phyloP scores from a whole-genome alignment of 2,329 filamentous ascomycete genomes.

The Botrytis elliptica region DNA sequence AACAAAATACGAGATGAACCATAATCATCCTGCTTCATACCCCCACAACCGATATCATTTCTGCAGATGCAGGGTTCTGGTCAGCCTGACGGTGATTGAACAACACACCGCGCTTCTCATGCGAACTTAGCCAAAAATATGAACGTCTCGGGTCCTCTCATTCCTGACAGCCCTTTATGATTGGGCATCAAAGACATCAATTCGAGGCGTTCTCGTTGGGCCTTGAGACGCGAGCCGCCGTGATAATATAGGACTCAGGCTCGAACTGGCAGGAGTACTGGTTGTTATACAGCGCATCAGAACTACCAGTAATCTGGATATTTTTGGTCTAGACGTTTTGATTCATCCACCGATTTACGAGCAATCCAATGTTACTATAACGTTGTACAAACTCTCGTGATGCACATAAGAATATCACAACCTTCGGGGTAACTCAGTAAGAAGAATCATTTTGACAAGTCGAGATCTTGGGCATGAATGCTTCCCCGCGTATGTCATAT shows the following conservation, averaged over 20 bases:
- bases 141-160: conserved; percentile 25
- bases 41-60: conserved; percentile 27
- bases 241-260: conserved; percentile 24
- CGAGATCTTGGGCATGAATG: conserved; percentile 31
- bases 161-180: conserved; percentile 32
- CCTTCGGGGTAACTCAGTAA: conserved; percentile 21
- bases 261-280: conserved; percentile 27
- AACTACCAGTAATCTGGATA: conserved; percentile 37
- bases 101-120: conserved; percentile 36
- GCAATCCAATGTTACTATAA: conserved; percentile 27
- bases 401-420: conserved; percentile 24
- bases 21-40: conserved; percentile 21
- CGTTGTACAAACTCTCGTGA: conserved; percentile 32
- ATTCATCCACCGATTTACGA: conserved; percentile 7
- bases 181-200: conserved; percentile 36
- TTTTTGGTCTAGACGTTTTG: neutral
- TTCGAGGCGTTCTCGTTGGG: conserved; percentile 35
- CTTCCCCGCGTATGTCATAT: conserved; percentile 30
- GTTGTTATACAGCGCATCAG: conserved; percentile 53
- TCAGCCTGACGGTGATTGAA: conserved; percentile 32
- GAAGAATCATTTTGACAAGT: conserved; percentile 17
- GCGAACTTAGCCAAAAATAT: conserved; percentile 26
- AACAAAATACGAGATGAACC: conserved; percentile 16
- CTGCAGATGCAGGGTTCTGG: conserved; percentile 33
- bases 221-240: conserved; percentile 34